These are phyloP conservation scores for Guyanaporus albipodus DNA, from an alignment of 768 basidiomycete genomes.

Conservation along the genomic window DNA sequence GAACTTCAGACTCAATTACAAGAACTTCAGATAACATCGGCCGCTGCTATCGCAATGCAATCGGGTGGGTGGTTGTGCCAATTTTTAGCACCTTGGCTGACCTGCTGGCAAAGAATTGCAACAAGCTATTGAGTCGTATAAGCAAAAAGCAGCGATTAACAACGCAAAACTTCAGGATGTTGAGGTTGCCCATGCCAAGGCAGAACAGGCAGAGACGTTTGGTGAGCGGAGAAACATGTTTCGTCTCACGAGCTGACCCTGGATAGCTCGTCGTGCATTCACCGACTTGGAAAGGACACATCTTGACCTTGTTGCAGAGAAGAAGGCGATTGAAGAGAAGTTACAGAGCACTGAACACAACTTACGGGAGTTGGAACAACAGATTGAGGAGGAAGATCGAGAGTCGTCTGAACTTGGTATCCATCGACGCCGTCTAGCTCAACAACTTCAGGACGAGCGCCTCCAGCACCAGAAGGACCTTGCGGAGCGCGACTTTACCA, in stretches of 20 bases:
- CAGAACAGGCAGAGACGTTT: slow-evolving; percentile 58
- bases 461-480: slow-evolving; percentile 77
- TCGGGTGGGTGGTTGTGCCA: slow-evolving; percentile 40
- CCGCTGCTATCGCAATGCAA: slow-evolving; percentile 56
- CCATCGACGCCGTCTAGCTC: slow-evolving; percentile 63
- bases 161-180: slow-evolving; percentile 60
- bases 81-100: background rate
- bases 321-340: slow-evolving; percentile 47
- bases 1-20: slow-evolving; percentile 57
- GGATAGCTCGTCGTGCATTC: slow-evolving; percentile 55
- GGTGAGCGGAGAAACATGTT: slow-evolving; percentile 36
- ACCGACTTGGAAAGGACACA: slow-evolving; percentile 59
- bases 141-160: slow-evolving; percentile 56
- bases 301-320: slow-evolving; percentile 47
- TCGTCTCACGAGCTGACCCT: slow-evolving; percentile 9
- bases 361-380: slow-evolving; percentile 55
- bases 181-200: slow-evolving; percentile 65
- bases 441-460: slow-evolving; percentile 75
- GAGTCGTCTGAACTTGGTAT: slow-evolving; percentile 62
- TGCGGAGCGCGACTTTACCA: slow-evolving; percentile 71
- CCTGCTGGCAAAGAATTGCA: slow-evolving; percentile 46
- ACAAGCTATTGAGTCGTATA: slow-evolving; percentile 60
- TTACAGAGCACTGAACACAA: slow-evolving; percentile 49
- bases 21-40: slow-evolving; percentile 57
- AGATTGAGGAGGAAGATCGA: slow-evolving; percentile 63